These are phyloP conservation scores for Sungouiozyma intestinalis DNA, from an alignment of 805 yeast genomes.

Conservation along the genomic window DNA sequence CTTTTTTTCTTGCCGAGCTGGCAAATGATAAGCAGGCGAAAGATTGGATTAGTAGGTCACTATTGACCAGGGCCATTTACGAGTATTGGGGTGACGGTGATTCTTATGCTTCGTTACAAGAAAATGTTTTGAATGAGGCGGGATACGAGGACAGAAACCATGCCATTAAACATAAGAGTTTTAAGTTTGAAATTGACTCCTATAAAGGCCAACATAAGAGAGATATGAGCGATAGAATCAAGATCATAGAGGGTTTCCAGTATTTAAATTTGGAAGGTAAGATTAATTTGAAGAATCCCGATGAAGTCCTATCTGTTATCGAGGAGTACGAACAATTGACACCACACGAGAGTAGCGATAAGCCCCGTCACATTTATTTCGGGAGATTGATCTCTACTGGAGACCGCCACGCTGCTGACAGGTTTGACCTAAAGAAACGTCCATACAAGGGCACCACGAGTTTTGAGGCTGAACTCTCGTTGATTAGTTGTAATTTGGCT, in stretches of 20 bases:
- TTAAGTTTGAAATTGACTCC: slow-evolving; percentile 75
- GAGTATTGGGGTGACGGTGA: slow-evolving; percentile 71
- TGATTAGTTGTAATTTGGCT: slow-evolving; percentile 80
- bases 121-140: slow-evolving; percentile 27
- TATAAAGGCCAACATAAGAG: slow-evolving; percentile 55
- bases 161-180: slow-evolving; percentile 37
- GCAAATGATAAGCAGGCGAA: slow-evolving; percentile 58
- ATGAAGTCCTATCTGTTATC: slow-evolving; percentile 55
- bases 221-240: slow-evolving; percentile 33
- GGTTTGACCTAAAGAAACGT: slow-evolving; percentile 70
- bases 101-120: slow-evolving; percentile 48
- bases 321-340: slow-evolving; percentile 55
- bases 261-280: slow-evolving; percentile 69
- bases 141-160: slow-evolving; percentile 11
- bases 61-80: slow-evolving; percentile 65
- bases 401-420: slow-evolving; percentile 60
- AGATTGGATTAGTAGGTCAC: slow-evolving; percentile 52
- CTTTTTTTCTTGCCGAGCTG: slow-evolving; percentile 62
- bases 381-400: slow-evolving; percentile 61
- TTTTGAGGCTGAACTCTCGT: slow-evolving; percentile 85
- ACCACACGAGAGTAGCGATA: neutral
- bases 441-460: slow-evolving; percentile 92
- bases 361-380: slow-evolving; percentile 55
- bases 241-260: slow-evolving; percentile 59
- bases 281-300: slow-evolving; percentile 68